Conservation (phyloP, 2,329 filamentous ascomycete genomes). For the Ophiostoma himal-ulmi region DNA sequence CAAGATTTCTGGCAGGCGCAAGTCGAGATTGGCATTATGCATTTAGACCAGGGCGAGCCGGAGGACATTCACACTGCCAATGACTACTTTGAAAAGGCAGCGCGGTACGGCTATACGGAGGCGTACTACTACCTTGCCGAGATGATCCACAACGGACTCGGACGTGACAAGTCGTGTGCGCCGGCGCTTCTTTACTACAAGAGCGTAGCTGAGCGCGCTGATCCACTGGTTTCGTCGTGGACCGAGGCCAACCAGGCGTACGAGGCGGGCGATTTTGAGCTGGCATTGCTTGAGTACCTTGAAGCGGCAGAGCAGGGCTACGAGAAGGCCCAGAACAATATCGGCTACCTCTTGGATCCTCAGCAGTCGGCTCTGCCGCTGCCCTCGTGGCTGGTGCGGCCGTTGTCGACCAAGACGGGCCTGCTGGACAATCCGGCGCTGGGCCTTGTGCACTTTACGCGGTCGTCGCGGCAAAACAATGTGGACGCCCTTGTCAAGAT, state of each 20-base stretch:
- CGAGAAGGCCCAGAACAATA: slow-evolving; percentile 82
- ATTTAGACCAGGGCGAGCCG: slow-evolving; percentile 70
- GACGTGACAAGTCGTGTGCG: slow-evolving; percentile 70
- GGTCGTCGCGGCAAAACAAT: slow-evolving; percentile 87
- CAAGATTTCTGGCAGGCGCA: slow-evolving; percentile 76
- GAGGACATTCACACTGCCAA: slow-evolving; percentile 70
- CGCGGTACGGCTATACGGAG: slow-evolving; percentile 76
- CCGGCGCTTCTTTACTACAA: slow-evolving; percentile 80
- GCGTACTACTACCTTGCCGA: slow-evolving; percentile 90
- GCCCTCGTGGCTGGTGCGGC: slow-evolving; percentile 41
- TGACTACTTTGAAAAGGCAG: slow-evolving; percentile 82
- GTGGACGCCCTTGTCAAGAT: slow-evolving; percentile 95
- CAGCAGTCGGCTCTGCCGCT: slow-evolving; percentile 56
- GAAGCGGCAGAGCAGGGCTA: slow-evolving; percentile 91
- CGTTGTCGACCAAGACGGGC: slow-evolving; percentile 18
- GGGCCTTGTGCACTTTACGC: slow-evolving; percentile 88
- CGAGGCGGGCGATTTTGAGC: slow-evolving; percentile 69
- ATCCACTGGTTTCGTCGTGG: slow-evolving; percentile 70
- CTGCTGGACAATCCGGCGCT: slow-evolving; percentile 52
- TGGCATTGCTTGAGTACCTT: slow-evolving; percentile 73
- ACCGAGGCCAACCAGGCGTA: slow-evolving; percentile 77
- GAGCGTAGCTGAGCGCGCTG: slow-evolving; percentile 66
- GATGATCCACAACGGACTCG: slow-evolving; percentile 73
- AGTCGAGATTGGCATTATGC: slow-evolving; percentile 74
- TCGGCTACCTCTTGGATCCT: slow-evolving; percentile 79